phyloP scores from a whole-genome alignment of 1,284 basidiomycete species.

The Malassezia brasiliensis region DNA sequence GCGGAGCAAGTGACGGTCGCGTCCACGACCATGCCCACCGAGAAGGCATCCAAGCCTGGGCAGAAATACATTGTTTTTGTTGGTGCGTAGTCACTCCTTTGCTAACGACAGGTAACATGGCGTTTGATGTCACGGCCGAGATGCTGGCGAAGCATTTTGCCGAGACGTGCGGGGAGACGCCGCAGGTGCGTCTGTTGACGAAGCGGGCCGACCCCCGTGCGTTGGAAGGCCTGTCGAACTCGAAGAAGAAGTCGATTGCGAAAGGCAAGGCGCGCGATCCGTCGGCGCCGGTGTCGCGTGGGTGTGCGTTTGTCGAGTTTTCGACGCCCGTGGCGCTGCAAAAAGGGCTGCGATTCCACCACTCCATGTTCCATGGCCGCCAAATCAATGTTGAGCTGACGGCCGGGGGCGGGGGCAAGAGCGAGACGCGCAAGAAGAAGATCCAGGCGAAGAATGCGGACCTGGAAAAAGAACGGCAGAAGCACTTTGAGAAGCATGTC shows the following conservation, averaged over 20 bases:
- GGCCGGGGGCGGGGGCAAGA: conserved; percentile 45
- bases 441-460: conserved; percentile 40
- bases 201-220: conserved; percentile 32
- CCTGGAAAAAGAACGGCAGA: conserved; percentile 39
- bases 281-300: conserved; percentile 28
- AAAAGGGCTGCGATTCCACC: conserved; percentile 44
- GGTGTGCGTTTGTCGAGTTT: conserved; percentile 46
- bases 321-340: conserved; percentile 25
- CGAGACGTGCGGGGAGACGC: conserved; percentile 37
- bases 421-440: conserved; percentile 31
- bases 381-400: conserved; percentile 47
- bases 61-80: conserved; percentile 41
- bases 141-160: conserved; percentile 38
- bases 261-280: conserved; percentile 45
- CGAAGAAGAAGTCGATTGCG: conserved; percentile 44
- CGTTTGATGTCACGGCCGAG: conserved; percentile 34
- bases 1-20: not conserved
- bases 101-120: conserved; percentile 38
- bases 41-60: not conserved
- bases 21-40: not conserved
- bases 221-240: conserved; percentile 25
- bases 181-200: conserved; percentile 40
- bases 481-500: conserved; percentile 41
- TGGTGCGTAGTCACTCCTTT: conserved; percentile 7
- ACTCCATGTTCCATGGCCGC: conserved; percentile 39